Conservation (phyloP, 768 basidiomycete genomes). For the Podaxis pistillaris region DNA sequence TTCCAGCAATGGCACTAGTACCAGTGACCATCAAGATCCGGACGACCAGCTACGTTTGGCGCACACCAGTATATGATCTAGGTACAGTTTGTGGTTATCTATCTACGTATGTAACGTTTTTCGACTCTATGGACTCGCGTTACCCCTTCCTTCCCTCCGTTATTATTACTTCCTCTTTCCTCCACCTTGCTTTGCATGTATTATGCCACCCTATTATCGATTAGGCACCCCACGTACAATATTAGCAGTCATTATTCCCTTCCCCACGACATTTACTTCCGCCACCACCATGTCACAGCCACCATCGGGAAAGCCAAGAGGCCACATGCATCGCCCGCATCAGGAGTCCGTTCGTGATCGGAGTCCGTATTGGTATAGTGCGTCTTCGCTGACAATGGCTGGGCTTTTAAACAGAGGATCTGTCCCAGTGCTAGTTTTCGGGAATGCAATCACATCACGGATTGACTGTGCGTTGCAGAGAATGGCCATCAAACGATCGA, state of each 20-base stretch:
- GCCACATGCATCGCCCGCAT: conserved; percentile 5
- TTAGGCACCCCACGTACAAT: conserved; percentile 1
- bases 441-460: conserved; percentile 95
- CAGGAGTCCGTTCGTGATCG: conserved; percentile 24
- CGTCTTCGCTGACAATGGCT: conserved; percentile 48
- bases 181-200: background rate
- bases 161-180: conserved; percentile 1
- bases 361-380: conserved; percentile 67
- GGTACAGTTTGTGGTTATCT: conserved; percentile 16
- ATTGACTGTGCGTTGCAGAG: conserved; percentile 86
- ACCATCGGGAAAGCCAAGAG: background rate
- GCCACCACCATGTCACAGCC: background rate
- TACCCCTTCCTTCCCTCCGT: background rate
- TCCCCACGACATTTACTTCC: background rate
- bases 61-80: conserved; percentile 15
- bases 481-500: conserved; percentile 91
- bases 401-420: conserved; percentile 92
- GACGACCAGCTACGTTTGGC: conserved; percentile 21
- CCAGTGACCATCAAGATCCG: conserved; percentile 23
- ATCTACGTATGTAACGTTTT: conserved; percentile 17
- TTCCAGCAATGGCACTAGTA: conserved; percentile 18
- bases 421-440: conserved; percentile 80
- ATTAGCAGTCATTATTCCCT: background rate
- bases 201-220: background rate
- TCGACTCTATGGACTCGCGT: conserved; percentile 15